A percentile compares a stretch with the other conserved stretches of the same genome.
Conservation (phyloP, 1,284 basidiomycete species). For the Trichosporon coremiiforme region DNA sequence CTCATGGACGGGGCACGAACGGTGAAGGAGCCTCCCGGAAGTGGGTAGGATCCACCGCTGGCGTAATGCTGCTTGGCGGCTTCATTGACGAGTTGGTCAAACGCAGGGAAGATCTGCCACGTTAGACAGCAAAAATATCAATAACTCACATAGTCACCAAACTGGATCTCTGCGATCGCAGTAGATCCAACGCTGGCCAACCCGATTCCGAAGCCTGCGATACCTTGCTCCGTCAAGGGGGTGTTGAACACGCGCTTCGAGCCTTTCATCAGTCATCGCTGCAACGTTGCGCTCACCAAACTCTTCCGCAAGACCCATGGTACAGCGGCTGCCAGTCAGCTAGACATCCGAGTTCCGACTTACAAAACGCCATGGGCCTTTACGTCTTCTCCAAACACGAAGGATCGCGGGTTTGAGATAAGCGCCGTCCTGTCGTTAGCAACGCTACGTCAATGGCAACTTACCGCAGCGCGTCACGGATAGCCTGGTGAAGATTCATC, state of each 20-base stretch:
- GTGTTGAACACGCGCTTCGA: conserved; percentile 94
- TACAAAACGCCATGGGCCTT: conserved; percentile 92
- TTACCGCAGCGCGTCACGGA: conserved; percentile 83
- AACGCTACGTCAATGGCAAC: conserved; percentile 25
- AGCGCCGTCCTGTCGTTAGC: conserved; percentile 67
- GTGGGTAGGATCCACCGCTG: conserved; percentile 73
- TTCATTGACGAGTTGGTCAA: conserved; percentile 95
- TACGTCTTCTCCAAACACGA: conserved; percentile 92
- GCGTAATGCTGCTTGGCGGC: conserved; percentile 91
- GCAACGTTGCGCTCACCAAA: conserved; percentile 65
- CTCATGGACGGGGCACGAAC: conserved; percentile 85
- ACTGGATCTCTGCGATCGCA: conserved; percentile 88
- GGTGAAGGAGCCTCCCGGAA: conserved; percentile 73
- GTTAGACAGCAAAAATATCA: background rate
- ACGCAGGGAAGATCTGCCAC: conserved; percentile 77
- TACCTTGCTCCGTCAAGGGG: conserved; percentile 89
- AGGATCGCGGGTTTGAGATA: conserved; percentile 78
- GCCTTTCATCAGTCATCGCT: conserved; percentile 58
- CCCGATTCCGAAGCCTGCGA: conserved; percentile 92
- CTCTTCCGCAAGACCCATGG: conserved; percentile 83
- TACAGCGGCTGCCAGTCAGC: conserved; percentile 37
- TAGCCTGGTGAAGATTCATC: conserved; percentile 87
- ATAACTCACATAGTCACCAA: conserved; percentile 53
- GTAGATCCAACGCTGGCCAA: conserved; percentile 90
- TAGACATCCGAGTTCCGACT: conserved; percentile 63